These are phyloP conservation scores for Ustilago crameri DNA, from an alignment of 1,284 basidiomycete genomes.

Conservation along the genomic window DNA sequence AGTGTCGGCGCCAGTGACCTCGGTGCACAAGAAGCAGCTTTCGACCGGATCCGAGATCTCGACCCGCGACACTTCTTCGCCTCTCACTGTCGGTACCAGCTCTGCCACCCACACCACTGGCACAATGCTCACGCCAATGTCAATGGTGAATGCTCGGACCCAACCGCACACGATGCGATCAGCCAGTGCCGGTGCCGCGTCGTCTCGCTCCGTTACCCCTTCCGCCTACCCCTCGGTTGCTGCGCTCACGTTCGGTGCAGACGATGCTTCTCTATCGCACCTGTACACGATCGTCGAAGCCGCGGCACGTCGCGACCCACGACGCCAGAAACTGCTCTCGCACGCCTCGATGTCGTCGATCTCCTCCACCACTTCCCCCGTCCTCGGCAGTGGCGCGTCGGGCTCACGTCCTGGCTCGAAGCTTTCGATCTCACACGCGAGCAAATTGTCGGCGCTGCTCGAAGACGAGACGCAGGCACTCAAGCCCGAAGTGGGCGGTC, in stretches of 20 bases:
- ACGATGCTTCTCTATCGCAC: conserved; percentile 52
- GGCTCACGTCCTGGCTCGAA: conserved; percentile 29
- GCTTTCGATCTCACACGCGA: conserved; percentile 11
- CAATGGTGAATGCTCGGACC: conserved; percentile 13
- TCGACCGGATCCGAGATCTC: conserved; percentile 42
- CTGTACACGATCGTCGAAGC: conserved; percentile 61
- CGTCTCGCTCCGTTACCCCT: conserved; percentile 24
- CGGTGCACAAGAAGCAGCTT: conserved; percentile 42
- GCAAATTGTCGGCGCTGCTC: conserved; percentile 5
- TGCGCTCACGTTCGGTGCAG: conserved; percentile 34
- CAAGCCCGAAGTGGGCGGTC: conserved; percentile 40
- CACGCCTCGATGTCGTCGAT: conserved; percentile 35
- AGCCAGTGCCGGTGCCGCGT: conserved; percentile 5
- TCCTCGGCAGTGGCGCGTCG: conserved; percentile 4
- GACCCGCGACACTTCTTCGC: conserved; percentile 39
- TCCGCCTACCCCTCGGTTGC: conserved; percentile 26
- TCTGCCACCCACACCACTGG: conserved; percentile 43
- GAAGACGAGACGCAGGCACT: conserved; percentile 27
- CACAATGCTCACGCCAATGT: conserved; percentile 49
- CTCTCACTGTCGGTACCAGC: conserved; percentile 38
- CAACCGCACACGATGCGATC: conserved; percentile 13
- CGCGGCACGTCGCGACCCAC: conserved; percentile 52
- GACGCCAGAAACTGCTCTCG: conserved; percentile 20
- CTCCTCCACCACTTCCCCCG: conserved; percentile 13
- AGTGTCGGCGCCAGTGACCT: conserved; percentile 4